Evolutionary conservation across 768 basidiomycete species (phyloP).

Genomic region (Pulveroboletus sp.): DNA sequence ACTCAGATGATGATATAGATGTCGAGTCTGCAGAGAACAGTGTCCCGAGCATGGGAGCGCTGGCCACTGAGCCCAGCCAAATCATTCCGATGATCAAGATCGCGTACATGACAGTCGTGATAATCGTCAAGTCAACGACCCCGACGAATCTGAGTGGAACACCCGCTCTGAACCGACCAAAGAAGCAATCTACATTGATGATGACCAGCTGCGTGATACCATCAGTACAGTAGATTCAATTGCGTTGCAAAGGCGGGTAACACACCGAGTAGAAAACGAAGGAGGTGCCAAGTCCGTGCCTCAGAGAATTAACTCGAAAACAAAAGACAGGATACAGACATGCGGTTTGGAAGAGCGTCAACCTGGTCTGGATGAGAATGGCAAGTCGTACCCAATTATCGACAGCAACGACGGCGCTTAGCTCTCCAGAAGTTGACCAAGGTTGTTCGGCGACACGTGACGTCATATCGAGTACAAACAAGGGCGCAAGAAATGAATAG

Average conservation of each 20-base stretch:
- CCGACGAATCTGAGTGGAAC: slow-evolving; percentile 39
- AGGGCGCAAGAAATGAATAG: slow-evolving; percentile 37
- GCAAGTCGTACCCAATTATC: slow-evolving; percentile 19
- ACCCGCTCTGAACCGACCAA: slow-evolving; percentile 47
- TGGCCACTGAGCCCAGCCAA: slow-evolving; percentile 33
- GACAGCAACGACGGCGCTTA: slow-evolving; percentile 23
- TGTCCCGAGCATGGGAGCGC: slow-evolving; percentile 39
- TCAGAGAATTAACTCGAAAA: slow-evolving; percentile 52
- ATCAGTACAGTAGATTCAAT: not conserved
- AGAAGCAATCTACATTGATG: slow-evolving; percentile 45
- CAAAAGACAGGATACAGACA: slow-evolving; percentile 53
- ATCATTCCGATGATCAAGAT: slow-evolving; percentile 43
- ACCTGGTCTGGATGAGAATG: slow-evolving; percentile 8
- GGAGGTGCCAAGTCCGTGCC: slow-evolving; percentile 40
- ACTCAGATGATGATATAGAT: too few relatives aligned
- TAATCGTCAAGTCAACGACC: slow-evolving; percentile 39
- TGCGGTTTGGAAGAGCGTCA: slow-evolving; percentile 33
- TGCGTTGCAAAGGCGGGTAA: not conserved
- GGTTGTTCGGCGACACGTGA: not conserved
- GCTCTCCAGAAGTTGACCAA: slow-evolving; percentile 16
- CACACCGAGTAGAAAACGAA: slow-evolving; percentile 47
- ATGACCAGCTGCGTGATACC: slow-evolving; percentile 17
- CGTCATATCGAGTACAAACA: slow-evolving; percentile 33
- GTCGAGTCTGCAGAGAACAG: too few relatives aligned
- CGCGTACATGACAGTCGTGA: slow-evolving; percentile 30